These are phyloP conservation scores for Dillenia suffruticosa DNA, from an alignment of 164 flowering plant species.

Conservation along the genomic window DNA sequence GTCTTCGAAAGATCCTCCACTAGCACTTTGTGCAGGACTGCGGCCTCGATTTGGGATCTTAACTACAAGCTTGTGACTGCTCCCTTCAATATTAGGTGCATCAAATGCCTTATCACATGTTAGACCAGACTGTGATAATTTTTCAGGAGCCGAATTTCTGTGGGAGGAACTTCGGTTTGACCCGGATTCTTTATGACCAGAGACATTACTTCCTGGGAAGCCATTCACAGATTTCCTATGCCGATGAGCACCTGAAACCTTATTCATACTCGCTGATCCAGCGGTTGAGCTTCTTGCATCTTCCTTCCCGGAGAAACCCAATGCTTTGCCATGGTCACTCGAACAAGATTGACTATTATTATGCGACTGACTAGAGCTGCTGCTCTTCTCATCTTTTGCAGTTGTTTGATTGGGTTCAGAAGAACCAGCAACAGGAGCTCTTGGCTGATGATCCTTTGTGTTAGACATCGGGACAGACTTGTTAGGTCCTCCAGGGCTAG, in stretches of 20 bases:
- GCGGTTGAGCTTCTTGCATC: conserved; percentile 73
- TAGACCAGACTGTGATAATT: conserved; percentile 38
- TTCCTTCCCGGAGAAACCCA: conserved; percentile 50
- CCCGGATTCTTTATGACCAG: conserved; percentile 56
- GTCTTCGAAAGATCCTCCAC: conserved; percentile 33
- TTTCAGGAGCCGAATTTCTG: conserved; percentile 42
- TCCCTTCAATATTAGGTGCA: conserved; percentile 33
- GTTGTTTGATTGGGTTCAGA: conserved; percentile 30
- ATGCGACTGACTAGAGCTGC: conserved; percentile 84
- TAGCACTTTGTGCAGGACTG: conserved; percentile 43
- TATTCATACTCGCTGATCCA: conserved; percentile 42
- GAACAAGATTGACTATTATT: conserved; percentile 77
- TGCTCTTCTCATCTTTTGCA: conserved; percentile 49
- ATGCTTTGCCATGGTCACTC: conserved; percentile 58
- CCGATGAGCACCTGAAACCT: conserved; percentile 42
- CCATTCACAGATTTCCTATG: conserved; percentile 62
- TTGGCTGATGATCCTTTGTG: conserved; percentile 30
- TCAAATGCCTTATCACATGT: conserved; percentile 45
- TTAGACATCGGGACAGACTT: conserved; percentile 38
- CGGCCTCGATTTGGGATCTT: conserved; percentile 64
- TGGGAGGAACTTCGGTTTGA: conserved; percentile 32
- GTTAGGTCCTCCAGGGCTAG: conserved; percentile 39
- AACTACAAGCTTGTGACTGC: conserved; percentile 66
- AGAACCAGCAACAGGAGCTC: conserved; percentile 10
- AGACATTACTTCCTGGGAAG: conserved; percentile 26